Base-by-base conservation (phyloP, 1,284 basidiomycete species). In the Kalmanozyma brasiliensis region DNA sequence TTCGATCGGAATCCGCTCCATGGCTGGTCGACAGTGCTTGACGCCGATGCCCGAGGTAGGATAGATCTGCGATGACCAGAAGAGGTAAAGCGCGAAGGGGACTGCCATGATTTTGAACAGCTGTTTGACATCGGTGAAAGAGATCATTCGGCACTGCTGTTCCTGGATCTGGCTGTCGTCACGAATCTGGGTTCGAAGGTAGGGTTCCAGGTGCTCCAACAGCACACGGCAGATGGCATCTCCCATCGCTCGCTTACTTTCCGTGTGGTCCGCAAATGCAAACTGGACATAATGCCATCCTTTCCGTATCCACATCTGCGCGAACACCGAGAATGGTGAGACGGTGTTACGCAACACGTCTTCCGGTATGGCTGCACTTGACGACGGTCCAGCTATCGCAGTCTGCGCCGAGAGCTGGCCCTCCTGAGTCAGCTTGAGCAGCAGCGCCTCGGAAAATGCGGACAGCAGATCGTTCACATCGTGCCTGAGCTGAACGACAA, bases 281-380 rank as follows among this genome's bases (percentile, higher is more conserved):
- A 71, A 71, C n/a, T 71, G 68, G 4, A 47, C 35, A 9, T 49
- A 57, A 43, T 71, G 49, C 61, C 61, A 71, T 24, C 68, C 68
- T 26, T 51, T 47, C 6, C 38, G 37, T 17, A 45, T 37, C 62
- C 62, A 71, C 5, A 55, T 3, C 10, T 61, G 49, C 0, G 48
- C 41, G 24, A 66, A 71, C 36, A 66, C 33, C 4, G 53, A 51
- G 41, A 61, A 71, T 6, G 58, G 51, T 14, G 67, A 70, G 33
- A 52, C 19, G 14, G 26, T 30, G 10, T 37, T 42, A 19, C 37
- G 11, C 13, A 17, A 13, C 16, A 30, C 19, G 43, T 8, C 2
- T 17, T 19, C 26, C 26, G 26, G 26, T 29, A 7, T 6, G 6
- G 26, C 20, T n/a, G 19, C 10, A 7, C 5, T 40, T 16, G 13